Percentiles rank a stretch among this genome's conserved stretches.
phyloP scores from a whole-genome alignment of 2,329 filamentous ascomycete genomes.

The Achaetomium macrosporum region DNA sequence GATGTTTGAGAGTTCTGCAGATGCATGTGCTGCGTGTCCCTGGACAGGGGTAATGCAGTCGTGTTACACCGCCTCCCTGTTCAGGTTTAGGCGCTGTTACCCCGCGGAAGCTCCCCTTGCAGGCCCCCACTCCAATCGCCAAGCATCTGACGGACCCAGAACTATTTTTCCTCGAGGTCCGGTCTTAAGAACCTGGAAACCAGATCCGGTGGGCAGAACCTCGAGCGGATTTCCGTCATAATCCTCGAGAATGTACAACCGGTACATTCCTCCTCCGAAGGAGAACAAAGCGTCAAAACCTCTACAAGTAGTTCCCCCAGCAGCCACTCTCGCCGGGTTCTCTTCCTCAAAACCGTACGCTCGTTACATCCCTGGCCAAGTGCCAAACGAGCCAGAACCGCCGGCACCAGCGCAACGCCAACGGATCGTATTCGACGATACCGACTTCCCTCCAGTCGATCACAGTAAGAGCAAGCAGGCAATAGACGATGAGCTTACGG shows the following conservation, averaged over 20 bases:
- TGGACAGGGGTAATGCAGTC: background rate
- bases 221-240: background rate
- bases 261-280: slow-evolving; percentile 24
- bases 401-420: slow-evolving; percentile 5
- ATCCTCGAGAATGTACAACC: slow-evolving; percentile 18
- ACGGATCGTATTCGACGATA: slow-evolving; percentile 18
- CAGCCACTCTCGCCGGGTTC: background rate
- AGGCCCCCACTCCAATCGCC: background rate
- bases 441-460: slow-evolving; percentile 5
- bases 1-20: background rate
- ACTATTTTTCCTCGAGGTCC: background rate
- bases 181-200: too few species aligned
- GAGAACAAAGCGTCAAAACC: background rate
- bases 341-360: background rate
- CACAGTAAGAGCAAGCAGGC: background rate
- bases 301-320: background rate
- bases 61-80: slow-evolving; percentile 1
- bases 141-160: slow-evolving; percentile 8
- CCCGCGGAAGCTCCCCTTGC: background rate
- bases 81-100: background rate
- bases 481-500: slow-evolving; percentile 3
- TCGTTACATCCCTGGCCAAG: slow-evolving; percentile 8
- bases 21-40: background rate
- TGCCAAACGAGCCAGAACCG: background rate
- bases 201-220: background rate